Evolutionary conservation across 106 monocot genomes (phyloP).

Genomic region (Acorus calamus): DNA sequence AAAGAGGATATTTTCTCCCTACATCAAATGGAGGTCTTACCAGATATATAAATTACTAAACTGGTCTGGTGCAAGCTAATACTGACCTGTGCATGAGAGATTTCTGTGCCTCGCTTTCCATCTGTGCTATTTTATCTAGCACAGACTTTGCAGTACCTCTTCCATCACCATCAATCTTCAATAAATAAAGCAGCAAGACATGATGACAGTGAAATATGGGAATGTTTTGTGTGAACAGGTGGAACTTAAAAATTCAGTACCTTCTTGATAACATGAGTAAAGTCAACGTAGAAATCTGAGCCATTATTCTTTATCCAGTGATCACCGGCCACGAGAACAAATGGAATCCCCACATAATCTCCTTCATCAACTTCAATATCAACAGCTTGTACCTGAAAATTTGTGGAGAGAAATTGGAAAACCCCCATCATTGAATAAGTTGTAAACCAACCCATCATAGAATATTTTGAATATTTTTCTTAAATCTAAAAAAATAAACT

Average conservation of each 20-base stretch:
- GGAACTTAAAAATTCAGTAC: conserved; percentile 24
- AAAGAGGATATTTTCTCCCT: too few species aligned
- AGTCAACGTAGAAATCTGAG: conserved; percentile 77
- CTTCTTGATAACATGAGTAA: conserved; percentile 21
- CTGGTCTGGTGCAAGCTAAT: not conserved
- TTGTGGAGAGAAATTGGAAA: not conserved
- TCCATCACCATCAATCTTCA: conserved; percentile 73
- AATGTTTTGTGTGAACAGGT: too few species aligned
- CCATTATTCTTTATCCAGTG: conserved; percentile 83
- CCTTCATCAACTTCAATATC: conserved; percentile 59
- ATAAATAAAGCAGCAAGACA: not conserved
- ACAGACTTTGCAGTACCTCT: conserved; percentile 71
- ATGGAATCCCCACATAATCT: conserved; percentile 62
- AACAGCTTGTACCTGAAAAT: conserved; percentile 35
- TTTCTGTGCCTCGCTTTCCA: conserved; percentile 79
- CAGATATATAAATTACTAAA: too few species aligned
- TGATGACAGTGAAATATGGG: too few species aligned
- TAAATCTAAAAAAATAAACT: too few species aligned
- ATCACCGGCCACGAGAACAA: conserved; percentile 58
- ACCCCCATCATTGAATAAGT: too few species aligned
- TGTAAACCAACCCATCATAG: not conserved
- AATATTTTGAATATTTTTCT: too few species aligned
- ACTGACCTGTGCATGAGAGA: conserved; percentile 93
- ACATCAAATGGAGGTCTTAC: too few species aligned
- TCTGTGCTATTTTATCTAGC: conserved; percentile 58